These are phyloP conservation scores for Cryptosporidium ubiquitum DNA, from an alignment of 169 alveolate genomes.

Conservation along the genomic window DNA sequence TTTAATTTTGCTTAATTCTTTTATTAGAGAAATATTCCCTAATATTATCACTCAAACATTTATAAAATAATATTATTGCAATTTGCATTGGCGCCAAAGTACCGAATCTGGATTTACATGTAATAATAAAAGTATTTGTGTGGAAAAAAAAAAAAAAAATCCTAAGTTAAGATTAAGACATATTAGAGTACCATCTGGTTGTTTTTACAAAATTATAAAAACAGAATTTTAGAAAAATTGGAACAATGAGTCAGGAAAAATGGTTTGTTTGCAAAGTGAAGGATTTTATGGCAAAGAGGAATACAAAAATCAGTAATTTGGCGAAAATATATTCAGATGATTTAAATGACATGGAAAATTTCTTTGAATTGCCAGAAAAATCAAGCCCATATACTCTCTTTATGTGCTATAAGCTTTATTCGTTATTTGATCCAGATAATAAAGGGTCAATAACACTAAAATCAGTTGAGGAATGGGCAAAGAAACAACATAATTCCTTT, in stretches of 20 bases:
- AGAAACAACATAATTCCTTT: background rate
- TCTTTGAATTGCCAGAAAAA: constrained; percentile 26
- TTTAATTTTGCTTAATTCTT: background rate
- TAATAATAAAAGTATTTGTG: background rate
- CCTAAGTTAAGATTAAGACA: background rate
- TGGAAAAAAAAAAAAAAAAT: background rate
- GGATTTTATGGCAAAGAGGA: constrained; percentile 18
- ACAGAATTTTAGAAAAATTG: background rate
- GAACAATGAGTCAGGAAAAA: constrained; percentile 17
- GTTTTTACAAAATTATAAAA: background rate
- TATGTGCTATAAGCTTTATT: constrained; percentile 37
- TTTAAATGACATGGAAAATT: background rate
- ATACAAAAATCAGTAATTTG: constrained; percentile 23
- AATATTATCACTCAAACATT: background rate
- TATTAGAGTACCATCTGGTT: background rate
- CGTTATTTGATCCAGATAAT: constrained; percentile 38
- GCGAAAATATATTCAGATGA: background rate
- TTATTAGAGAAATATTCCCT: background rate
- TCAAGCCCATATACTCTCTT: background rate
- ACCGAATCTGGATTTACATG: constrained; percentile 34
- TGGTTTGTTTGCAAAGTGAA: constrained; percentile 44
- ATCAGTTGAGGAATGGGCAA: constrained; percentile 47
- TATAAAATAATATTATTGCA: background rate
- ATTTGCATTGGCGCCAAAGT: constrained; percentile 11
- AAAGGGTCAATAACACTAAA: constrained; percentile 44